phyloP scores from a whole-genome alignment of 176 grass and related monocot genomes.

The Areca catechu region DNA sequence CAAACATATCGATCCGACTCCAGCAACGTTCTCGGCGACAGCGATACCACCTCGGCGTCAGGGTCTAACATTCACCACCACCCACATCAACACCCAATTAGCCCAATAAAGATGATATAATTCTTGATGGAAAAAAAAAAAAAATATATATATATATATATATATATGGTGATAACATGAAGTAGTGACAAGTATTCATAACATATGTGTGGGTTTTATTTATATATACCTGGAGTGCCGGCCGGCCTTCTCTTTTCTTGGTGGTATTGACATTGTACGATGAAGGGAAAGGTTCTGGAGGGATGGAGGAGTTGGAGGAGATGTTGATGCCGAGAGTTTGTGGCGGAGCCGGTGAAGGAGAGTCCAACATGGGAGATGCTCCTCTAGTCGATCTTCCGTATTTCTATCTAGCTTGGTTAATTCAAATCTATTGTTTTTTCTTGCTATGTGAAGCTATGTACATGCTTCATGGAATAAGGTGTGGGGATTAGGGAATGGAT shows the following conservation, averaged over 20 bases:
- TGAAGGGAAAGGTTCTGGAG: slow-evolving; percentile 30
- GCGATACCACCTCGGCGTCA: slow-evolving; percentile 89
- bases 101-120: no score
- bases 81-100: not conserved
- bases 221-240: slow-evolving; percentile 67
- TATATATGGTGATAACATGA: no score
- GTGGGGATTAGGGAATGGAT: not conserved
- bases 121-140: no score
- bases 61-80: slow-evolving; percentile 36
- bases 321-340: slow-evolving; percentile 6
- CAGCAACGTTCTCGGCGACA: slow-evolving; percentile 78
- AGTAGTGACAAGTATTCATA: no score
- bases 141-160: no score
- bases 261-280: slow-evolving; percentile 15
- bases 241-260: slow-evolving; percentile 84
- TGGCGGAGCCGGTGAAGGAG: slow-evolving; percentile 17
- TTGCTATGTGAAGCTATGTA: no score
- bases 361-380: slow-evolving; percentile 34
- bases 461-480: no score
- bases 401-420: no score
- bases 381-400: no score
- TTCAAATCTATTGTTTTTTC: no score
- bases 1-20: slow-evolving; percentile 71
- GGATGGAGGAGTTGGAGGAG: not conserved
- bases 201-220: no score